Evolutionary conservation across 495 filamentous ascomycete species (phyloP), one percentile per base, ranked within the genome.

Genomic region (Talaromyces wortmannii): DNA sequence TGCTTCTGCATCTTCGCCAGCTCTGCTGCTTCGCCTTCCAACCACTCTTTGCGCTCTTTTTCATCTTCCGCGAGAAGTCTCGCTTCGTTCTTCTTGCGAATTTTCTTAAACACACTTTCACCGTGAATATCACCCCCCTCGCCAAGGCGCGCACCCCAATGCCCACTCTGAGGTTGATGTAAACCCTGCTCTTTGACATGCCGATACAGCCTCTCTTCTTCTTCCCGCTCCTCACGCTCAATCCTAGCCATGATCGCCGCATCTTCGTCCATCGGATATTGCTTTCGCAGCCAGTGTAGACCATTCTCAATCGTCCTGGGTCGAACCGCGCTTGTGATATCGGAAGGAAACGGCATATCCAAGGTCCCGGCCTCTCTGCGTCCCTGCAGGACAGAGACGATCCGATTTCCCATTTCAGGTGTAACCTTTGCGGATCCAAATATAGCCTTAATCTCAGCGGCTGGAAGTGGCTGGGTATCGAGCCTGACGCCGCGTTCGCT

Each of bases 181-280:
- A 23, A 23, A 12, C 74, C 76, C 31, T 75, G 60, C 52, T 66
- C 60, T 56, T 74, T 69, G 7, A 69, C 75, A 18, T 75, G 69
- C 5, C 73, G 69, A 23, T 77, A 58, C 5, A 78, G 59, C 48
- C 75, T 67, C 56, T 75, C 61, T 40, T 76, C 67, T 32, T 67
- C 66, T 49, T 71, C 64, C 7, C 56, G 59, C 30, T 81, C 73
- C 61, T 85, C 83, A 43, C 68, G 71, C 57, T 89, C 87, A 32
- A 88, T 70, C 45, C 81, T 83, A 3, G 72, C 75, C 31, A 90
- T 55, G 6, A 83, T 82, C 0, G 80, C 80, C 6, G 75, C 79
- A 57, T 92, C 78, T 63, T 96, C 91, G 55, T 96, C 89, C 5
- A 95, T 70, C 0, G 87, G 84, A 33, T 87, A 79, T 30, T 79